phyloP scores from a whole-genome alignment of 73 alveolate species.

The Symbiodinium pilosum region DNA sequence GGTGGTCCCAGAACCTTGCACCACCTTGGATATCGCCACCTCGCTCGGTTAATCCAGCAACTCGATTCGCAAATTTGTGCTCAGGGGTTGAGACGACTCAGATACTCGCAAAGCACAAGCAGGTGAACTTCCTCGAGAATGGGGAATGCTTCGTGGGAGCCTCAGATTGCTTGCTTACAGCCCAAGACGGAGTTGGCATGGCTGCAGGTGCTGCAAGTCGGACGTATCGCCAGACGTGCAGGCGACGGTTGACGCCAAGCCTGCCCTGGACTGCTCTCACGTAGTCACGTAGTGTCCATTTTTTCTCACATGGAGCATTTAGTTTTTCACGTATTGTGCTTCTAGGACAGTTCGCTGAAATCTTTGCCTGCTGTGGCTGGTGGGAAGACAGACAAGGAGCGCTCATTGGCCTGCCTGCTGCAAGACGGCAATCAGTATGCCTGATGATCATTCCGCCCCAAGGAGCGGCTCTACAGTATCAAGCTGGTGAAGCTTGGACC shows the following conservation, averaged over 20 bases:
- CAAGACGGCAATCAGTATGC: background rate
- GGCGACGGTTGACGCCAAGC: slow-evolving; percentile 84
- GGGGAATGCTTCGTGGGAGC: background rate
- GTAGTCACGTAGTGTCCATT: background rate
- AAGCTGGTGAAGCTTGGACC: slow-evolving; percentile 4
- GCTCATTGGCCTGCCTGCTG: background rate
- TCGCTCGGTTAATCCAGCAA: too few species aligned
- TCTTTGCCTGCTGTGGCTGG: slow-evolving; percentile 76
- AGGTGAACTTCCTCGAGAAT: too few species aligned
- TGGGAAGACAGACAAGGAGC: slow-evolving; percentile 81
- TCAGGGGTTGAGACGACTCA: too few species aligned
- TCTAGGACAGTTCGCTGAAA: slow-evolving; percentile 31
- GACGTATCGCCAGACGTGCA: slow-evolving; percentile 68
- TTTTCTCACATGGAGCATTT: background rate
- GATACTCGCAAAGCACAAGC: too few species aligned
- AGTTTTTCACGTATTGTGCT: background rate
- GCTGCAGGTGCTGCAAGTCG: slow-evolving; percentile 61
- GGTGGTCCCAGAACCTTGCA: too few species aligned
- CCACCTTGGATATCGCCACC: too few species aligned
- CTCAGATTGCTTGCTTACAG: background rate
- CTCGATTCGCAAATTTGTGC: too few species aligned
- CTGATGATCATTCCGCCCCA: background rate
- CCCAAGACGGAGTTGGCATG: background rate
- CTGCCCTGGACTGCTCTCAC: slow-evolving; percentile 19
- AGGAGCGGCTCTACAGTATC: slow-evolving; percentile 24